Conservation (phyloP, 2,329 filamentous ascomycete species). For the Sclerotinia spermophila region DNA sequence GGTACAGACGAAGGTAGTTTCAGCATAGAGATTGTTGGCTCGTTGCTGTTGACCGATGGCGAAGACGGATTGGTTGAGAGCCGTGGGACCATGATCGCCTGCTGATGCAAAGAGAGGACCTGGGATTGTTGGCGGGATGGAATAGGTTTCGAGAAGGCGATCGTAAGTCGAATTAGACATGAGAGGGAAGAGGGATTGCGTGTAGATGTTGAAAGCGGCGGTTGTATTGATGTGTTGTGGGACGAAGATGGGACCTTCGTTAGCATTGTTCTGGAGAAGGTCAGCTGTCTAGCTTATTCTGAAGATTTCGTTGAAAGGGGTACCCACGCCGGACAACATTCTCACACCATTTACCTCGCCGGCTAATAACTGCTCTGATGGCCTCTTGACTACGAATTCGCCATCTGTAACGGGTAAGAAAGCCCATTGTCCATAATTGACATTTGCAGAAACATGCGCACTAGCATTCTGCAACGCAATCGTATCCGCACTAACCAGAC, state of each 20-base stretch:
- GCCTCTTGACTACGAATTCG: slow-evolving; percentile 34
- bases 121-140: slow-evolving; percentile 25
- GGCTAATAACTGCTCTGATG: slow-evolving; percentile 34
- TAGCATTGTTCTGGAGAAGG: slow-evolving; percentile 43
- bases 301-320: background rate
- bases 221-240: slow-evolving; percentile 44
- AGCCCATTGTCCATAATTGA: slow-evolving; percentile 32
- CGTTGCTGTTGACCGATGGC: slow-evolving; percentile 49
- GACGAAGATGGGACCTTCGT: slow-evolving; percentile 48
- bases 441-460: slow-evolving; percentile 27
- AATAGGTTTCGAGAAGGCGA: slow-evolving; percentile 28
- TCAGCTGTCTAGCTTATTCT: background rate
- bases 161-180: slow-evolving; percentile 41
- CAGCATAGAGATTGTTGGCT: slow-evolving; percentile 38
- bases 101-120: slow-evolving; percentile 35
- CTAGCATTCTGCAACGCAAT: slow-evolving; percentile 37
- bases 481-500: slow-evolving; percentile 33
- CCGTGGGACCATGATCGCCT: slow-evolving; percentile 39
- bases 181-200: slow-evolving; percentile 42
- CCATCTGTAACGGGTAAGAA: slow-evolving; percentile 41
- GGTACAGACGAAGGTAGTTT: slow-evolving; percentile 52
- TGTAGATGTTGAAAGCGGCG: slow-evolving; percentile 40
- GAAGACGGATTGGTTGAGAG: slow-evolving; percentile 43
- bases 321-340: slow-evolving; percentile 23
- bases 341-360: slow-evolving; percentile 36